phyloP scores from a whole-genome alignment of 73 alveolate species.

The Uronychia setigera region DNA sequence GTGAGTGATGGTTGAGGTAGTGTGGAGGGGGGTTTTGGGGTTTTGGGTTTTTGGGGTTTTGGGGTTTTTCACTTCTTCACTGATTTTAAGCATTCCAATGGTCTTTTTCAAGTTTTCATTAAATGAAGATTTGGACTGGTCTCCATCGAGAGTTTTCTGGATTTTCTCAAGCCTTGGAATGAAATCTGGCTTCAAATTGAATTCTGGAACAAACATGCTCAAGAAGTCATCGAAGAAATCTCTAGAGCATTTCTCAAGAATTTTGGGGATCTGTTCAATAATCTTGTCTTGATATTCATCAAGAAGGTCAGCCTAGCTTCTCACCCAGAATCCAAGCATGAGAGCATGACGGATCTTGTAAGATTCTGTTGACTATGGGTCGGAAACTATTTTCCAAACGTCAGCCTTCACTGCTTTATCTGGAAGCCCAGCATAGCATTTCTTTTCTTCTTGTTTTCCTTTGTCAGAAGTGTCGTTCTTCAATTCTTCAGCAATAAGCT shows the following conservation, averaged over 20 bases:
- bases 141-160: too few relatives aligned
- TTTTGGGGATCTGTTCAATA: background rate
- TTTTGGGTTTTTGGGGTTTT: too few relatives aligned
- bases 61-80: too few relatives aligned
- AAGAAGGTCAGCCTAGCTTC: background rate
- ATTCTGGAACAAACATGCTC: too few relatives aligned
- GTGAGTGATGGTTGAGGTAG: too few relatives aligned
- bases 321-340: background rate
- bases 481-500: conserved; percentile 15
- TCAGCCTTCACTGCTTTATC: conserved; percentile 25
- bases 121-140: too few relatives aligned
- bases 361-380: conserved; percentile 2
- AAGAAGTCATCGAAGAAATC: background rate
- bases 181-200: too few relatives aligned
- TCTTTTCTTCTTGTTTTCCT: background rate
- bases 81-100: too few relatives aligned
- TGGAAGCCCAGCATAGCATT: conserved; percentile 46
- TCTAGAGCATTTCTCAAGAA: conserved; percentile 35
- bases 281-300: background rate
- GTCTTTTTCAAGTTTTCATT: too few relatives aligned
- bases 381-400: conserved; percentile 41
- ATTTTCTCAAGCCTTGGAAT: too few relatives aligned
- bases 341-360: background rate
- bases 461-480: conserved; percentile 40
- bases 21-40: too few relatives aligned